These are phyloP conservation scores for Neocatenulostroma microsporum DNA, from an alignment of 2,329 filamentous ascomycete species.

Conservation along the genomic window DNA sequence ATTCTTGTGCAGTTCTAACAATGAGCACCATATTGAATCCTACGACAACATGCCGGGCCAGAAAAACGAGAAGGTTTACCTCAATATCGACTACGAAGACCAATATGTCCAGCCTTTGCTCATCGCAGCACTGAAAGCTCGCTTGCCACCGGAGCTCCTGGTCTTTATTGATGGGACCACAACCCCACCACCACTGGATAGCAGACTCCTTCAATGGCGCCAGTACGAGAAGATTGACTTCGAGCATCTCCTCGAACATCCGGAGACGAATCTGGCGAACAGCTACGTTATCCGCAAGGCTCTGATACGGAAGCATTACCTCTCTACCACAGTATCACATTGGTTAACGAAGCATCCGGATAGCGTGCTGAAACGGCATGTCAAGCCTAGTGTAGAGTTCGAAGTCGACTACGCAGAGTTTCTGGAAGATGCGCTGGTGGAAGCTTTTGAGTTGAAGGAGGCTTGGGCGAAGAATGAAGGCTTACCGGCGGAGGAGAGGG, in stretches of 20 bases:
- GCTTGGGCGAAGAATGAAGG: conserved; percentile 63
- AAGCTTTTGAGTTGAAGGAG: conserved; percentile 72
- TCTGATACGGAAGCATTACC: conserved; percentile 90
- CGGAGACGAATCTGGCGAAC: conserved; percentile 63
- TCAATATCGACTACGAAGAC: conserved; percentile 77
- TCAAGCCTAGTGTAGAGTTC: conserved; percentile 74
- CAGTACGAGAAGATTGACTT: conserved; percentile 87
- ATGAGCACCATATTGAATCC: no score
- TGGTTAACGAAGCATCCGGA: conserved; percentile 79
- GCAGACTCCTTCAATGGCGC: conserved; percentile 65
- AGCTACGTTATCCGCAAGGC: conserved; percentile 95
- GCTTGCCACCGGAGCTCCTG: conserved; percentile 45
- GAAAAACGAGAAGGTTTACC: conserved; percentile 50
- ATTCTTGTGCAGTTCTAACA: no score
- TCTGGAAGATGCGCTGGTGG: conserved; percentile 82
- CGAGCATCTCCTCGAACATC: conserved; percentile 57
- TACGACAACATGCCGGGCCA: no score
- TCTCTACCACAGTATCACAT: conserved; percentile 72
- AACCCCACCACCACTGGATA: conserved; percentile 24
- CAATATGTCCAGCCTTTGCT: conserved; percentile 83
- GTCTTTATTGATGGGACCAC: conserved; percentile 45
- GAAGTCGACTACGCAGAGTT: conserved; percentile 97
- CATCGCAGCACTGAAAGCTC: conserved; percentile 57
- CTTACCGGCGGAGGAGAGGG: conserved; percentile 32
- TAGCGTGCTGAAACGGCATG: conserved; percentile 59